Evolutionary conservation across 2,329 filamentous ascomycete genomes (phyloP).

Genomic region (Thelonectria olida): DNA sequence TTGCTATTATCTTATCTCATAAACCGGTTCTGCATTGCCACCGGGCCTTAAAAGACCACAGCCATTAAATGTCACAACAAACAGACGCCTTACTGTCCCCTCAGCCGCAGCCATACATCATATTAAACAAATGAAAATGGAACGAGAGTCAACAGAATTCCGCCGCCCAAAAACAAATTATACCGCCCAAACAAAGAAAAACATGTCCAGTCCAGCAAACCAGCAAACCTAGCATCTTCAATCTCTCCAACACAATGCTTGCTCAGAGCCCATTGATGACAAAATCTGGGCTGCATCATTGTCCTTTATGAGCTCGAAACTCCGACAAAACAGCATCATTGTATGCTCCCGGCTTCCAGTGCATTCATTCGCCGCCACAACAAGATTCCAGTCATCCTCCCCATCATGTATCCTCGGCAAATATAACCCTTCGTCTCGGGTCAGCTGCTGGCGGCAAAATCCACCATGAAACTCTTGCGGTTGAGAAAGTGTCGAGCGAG

Average conservation of each 20-base stretch:
- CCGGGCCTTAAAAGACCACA: not conserved
- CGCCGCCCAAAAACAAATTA: conserved; percentile 2
- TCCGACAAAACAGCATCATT: conserved; percentile 16
- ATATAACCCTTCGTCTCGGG: too few relatives aligned
- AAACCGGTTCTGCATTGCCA: conserved; percentile 3
- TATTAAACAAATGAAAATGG: conserved; percentile 19
- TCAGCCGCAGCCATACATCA: conserved; percentile 5
- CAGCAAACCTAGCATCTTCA: not conserved
- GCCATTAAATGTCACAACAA: conserved; percentile 6
- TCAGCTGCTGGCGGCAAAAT: too few relatives aligned
- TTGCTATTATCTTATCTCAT: conserved; percentile 19
- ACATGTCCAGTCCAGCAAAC: not conserved
- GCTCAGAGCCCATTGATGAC: conserved; percentile 3
- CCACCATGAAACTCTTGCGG: too few relatives aligned
- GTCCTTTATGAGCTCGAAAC: conserved; percentile 12
- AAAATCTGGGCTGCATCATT: conserved; percentile 9
- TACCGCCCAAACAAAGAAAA: conserved; percentile 12
- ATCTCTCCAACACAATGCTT: conserved; percentile 1
- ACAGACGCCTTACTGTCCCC: not conserved
- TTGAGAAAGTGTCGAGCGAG: too few relatives aligned
- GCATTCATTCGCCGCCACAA: not conserved
- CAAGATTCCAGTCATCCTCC: not conserved
- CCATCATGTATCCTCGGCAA: not conserved
- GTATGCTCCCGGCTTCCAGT: not conserved
- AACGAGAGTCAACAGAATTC: not conserved